Evolutionary conservation across 2,329 filamentous ascomycete species (phyloP).

Genomic region (Aspergillus persii): DNA sequence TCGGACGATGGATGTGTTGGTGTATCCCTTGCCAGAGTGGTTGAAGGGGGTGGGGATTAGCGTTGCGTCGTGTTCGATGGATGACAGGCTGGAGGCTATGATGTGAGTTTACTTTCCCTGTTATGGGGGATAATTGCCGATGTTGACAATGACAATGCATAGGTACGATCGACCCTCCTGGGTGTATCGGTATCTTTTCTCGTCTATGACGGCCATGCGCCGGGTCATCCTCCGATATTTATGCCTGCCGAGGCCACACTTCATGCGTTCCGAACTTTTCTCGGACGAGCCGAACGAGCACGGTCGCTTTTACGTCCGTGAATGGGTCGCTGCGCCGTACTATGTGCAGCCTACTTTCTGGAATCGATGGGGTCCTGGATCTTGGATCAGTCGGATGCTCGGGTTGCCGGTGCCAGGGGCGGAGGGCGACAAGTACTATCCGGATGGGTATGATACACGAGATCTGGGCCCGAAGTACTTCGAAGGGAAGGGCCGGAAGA

Average conservation of each 20-base stretch:
- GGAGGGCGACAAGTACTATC: constrained; percentile 46
- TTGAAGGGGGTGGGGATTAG: constrained; percentile 49
- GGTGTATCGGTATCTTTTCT: constrained; percentile 34
- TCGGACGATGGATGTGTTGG: constrained; percentile 59
- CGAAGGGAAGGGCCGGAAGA: constrained; percentile 48
- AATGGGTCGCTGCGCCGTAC: constrained; percentile 62
- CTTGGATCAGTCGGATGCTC: constrained; percentile 46
- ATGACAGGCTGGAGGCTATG: constrained; percentile 63
- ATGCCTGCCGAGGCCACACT: constrained; percentile 55
- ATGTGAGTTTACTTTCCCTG: constrained; percentile 45
- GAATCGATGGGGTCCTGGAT: constrained; percentile 61
- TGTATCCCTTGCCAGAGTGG: constrained; percentile 52
- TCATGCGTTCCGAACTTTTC: constrained; percentile 39
- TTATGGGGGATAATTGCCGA: too few relatives aligned
- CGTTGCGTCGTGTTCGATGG: constrained; percentile 59
- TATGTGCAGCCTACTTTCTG: constrained; percentile 60
- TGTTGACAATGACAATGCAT: too few relatives aligned
- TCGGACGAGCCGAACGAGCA: constrained; percentile 52
- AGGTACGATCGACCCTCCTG: constrained; percentile 15
- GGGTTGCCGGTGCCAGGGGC: constrained; percentile 50
- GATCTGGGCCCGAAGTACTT: constrained; percentile 62
- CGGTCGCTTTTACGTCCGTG: constrained; percentile 51
- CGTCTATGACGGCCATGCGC: constrained; percentile 51
- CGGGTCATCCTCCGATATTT: constrained; percentile 58
- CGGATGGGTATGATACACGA: constrained; percentile 50